Percentiles rank a stretch among this genome's conserved stretches.
These are phyloP conservation scores for Candida alai DNA, from an alignment of 805 yeast genomes.

Conservation along the genomic window DNA sequence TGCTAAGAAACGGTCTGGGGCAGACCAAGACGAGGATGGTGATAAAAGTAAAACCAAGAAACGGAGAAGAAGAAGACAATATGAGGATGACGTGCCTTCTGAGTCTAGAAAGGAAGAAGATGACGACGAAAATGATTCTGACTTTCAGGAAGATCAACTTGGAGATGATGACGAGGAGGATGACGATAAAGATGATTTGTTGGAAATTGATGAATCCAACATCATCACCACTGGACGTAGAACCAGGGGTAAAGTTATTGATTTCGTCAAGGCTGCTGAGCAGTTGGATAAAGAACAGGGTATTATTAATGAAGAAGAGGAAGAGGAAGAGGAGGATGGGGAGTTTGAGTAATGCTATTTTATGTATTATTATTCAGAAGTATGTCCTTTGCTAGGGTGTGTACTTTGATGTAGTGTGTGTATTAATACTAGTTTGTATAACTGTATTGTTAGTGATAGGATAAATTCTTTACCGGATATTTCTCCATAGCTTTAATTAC, in stretches of 20 bases:
- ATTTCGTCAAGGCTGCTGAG: slow-evolving; percentile 76
- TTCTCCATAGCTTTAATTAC: no score
- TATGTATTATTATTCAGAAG: no score
- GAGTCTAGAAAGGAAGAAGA: slow-evolving; percentile 44
- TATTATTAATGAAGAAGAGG: slow-evolving; percentile 37
- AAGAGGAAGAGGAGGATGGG: slow-evolving; percentile 49
- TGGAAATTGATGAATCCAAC: slow-evolving; percentile 77
- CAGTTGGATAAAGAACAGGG: slow-evolving; percentile 54
- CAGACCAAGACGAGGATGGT: slow-evolving; percentile 9
- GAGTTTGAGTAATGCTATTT: slow-evolving; percentile 13
- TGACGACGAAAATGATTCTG: slow-evolving; percentile 46
- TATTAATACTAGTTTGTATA: no score
- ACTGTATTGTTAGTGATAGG: no score
- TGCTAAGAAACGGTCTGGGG: slow-evolving; percentile 13
- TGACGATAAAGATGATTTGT: slow-evolving; percentile 72
- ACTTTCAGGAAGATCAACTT: slow-evolving; percentile 43
- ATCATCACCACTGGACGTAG: slow-evolving; percentile 84
- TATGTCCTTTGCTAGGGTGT: no score
- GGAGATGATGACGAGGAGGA: slow-evolving; percentile 58
- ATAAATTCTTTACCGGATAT: no score
- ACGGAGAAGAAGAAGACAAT: slow-evolving; percentile 56
- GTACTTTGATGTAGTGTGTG: no score
- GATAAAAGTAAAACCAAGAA: slow-evolving; percentile 33
- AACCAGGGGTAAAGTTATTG: slow-evolving; percentile 86
- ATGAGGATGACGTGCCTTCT: slow-evolving; percentile 55